Conservation (phyloP, 331 rosid species). For the Pyracantha coccinea region DNA sequence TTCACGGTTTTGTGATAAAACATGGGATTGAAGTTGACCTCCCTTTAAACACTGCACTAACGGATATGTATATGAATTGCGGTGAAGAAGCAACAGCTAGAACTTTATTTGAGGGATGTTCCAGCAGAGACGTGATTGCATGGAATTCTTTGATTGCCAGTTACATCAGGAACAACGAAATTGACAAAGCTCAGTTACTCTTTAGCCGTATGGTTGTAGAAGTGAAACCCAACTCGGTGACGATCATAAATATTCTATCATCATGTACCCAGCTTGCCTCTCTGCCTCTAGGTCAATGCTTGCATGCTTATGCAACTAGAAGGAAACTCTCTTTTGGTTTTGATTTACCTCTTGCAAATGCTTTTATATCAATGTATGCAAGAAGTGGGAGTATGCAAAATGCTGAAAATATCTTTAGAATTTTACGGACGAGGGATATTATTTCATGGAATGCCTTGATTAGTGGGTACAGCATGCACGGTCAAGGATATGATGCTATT, state of each 20-base stretch:
- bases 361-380: conserved; percentile 33
- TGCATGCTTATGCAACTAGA: conserved; percentile 31
- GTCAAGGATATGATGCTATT: conserved; percentile 33
- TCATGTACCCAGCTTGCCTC: conserved; percentile 34
- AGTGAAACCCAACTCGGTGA: conserved; percentile 30
- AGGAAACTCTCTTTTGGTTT: conserved; percentile 4
- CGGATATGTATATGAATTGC: conserved; percentile 37
- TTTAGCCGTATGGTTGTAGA: conserved; percentile 35
- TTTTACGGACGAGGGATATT: conserved; percentile 18
- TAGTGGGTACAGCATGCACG: conserved; percentile 36
- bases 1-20: conserved; percentile 36
- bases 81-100: conserved; percentile 35
- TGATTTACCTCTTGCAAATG: conserved; percentile 29
- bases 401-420: conserved; percentile 29
- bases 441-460: conserved; percentile 45
- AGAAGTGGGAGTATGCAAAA: conserved; percentile 36
- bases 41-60: conserved; percentile 35
- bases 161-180: conserved; percentile 21
- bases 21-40: conserved; percentile 24
- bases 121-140: conserved; percentile 29
- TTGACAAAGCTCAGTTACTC: conserved; percentile 23
- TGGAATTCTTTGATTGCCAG: conserved; percentile 41
- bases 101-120: conserved; percentile 25
- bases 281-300: conserved; percentile 33
- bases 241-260: conserved; percentile 35